Percentiles rank a stretch among this genome's conserved stretches.
phyloP scores from a whole-genome alignment of 805 yeast species.

The Yarrowia hollandica region DNA sequence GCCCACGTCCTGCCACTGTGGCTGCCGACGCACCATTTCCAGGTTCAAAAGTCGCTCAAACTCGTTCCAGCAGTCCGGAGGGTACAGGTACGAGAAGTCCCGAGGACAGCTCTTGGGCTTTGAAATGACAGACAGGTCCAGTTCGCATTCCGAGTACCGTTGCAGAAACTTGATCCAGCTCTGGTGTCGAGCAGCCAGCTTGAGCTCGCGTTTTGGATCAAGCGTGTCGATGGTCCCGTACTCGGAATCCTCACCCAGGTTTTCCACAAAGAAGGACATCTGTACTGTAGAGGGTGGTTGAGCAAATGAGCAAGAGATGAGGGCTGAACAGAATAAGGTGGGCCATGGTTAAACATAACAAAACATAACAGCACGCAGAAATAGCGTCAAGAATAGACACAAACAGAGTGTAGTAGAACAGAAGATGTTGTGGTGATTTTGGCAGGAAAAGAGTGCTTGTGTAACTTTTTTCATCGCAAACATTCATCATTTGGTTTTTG shows the following conservation, averaged over 20 bases:
- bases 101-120: background rate
- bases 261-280: constrained; percentile 10
- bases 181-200: constrained; percentile 8
- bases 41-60: constrained; percentile 16
- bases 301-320: too few species aligned
- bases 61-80: constrained; percentile 28
- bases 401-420: too few species aligned
- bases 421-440: too few species aligned
- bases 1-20: constrained; percentile 3
- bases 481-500: too few species aligned
- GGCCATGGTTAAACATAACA: too few species aligned
- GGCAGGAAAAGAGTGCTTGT: too few species aligned
- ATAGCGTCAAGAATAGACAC: too few species aligned
- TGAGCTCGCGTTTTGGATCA: background rate
- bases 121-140: constrained; percentile 1
- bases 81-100: background rate
- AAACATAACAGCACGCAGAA: too few species aligned
- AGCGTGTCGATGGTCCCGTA: background rate
- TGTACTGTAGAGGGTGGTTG: too few species aligned
- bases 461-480: too few species aligned
- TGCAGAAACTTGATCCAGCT: constrained; percentile 23
- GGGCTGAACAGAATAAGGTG: too few species aligned
- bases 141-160: constrained; percentile 18
- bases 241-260: constrained; percentile 6
- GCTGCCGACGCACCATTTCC: constrained; percentile 4